phyloP scores from a whole-genome alignment of 2,329 filamentous ascomycete genomes.

The Lojkania enalia region DNA sequence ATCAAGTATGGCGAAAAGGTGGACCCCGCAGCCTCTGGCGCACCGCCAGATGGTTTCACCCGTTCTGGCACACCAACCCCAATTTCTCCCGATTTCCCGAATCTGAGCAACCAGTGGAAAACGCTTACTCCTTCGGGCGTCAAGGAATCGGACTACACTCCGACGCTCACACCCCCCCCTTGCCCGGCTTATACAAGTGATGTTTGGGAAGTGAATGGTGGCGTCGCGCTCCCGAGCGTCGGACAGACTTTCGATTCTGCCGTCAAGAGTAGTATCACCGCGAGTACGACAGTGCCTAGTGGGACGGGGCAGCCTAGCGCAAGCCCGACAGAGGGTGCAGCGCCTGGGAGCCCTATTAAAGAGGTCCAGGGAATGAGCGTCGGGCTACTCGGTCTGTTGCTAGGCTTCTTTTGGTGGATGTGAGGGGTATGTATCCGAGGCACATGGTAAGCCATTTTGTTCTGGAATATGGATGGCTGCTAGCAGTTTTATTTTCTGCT shows the following conservation, averaged over 20 bases:
- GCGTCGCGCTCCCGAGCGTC: slow-evolving; percentile 69
- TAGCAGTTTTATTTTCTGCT: too few relatives aligned
- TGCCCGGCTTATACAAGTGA: slow-evolving; percentile 72
- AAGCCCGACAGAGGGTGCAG: slow-evolving; percentile 20
- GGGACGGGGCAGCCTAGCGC: slow-evolving; percentile 6
- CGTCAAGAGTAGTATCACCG: slow-evolving; percentile 17
- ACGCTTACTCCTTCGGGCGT: slow-evolving; percentile 71
- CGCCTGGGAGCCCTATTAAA: slow-evolving; percentile 14
- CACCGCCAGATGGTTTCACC: slow-evolving; percentile 68
- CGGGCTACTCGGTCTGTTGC: slow-evolving; percentile 24
- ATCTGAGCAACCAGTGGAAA: slow-evolving; percentile 77
- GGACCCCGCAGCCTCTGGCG: slow-evolving; percentile 47
- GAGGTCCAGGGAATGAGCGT: slow-evolving; percentile 27
- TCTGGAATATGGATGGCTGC: too few relatives aligned
- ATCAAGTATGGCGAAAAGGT: slow-evolving; percentile 71
- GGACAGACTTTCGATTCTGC: slow-evolving; percentile 48
- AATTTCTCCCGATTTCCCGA: slow-evolving; percentile 74
- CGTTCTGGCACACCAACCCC: slow-evolving; percentile 75
- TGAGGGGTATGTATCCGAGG: too few relatives aligned
- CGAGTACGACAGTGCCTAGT: slow-evolving; percentile 5
- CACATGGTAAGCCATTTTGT: too few relatives aligned
- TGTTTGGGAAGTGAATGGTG: slow-evolving; percentile 74
- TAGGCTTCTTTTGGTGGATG: slow-evolving; percentile 31
- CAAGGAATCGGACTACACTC: slow-evolving; percentile 65
- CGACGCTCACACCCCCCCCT: slow-evolving; percentile 62